These are phyloP conservation scores for Oidiodendron maius DNA, from an alignment of 495 filamentous ascomycete genomes.

Conservation along the genomic window DNA sequence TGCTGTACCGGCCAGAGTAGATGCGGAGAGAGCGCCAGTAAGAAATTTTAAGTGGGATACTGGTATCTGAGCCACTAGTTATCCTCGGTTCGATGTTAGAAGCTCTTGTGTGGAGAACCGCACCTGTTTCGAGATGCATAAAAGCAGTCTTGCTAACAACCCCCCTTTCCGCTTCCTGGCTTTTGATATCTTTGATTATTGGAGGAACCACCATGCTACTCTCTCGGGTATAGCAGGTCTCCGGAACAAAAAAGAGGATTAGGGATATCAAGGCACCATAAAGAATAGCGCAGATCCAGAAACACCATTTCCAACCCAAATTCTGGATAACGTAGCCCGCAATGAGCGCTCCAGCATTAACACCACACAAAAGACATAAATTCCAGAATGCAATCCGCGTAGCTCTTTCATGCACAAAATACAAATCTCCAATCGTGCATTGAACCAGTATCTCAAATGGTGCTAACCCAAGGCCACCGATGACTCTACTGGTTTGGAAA, in stretches of 20 bases:
- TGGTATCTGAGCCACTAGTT: no score
- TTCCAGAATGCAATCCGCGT: constrained; percentile 60
- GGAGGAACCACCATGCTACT: no score
- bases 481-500: constrained; percentile 41
- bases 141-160: no score
- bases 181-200: no score
- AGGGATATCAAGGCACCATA: constrained; percentile 40
- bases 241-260: constrained; percentile 44
- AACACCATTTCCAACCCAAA: constrained; percentile 46
- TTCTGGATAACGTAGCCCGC: constrained; percentile 32
- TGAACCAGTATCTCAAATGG: constrained; percentile 52
- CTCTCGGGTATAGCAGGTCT: constrained; percentile 50
- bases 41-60: no score
- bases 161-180: no score
- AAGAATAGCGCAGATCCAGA: constrained; percentile 47
- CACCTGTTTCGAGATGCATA: no score
- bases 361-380: constrained; percentile 48
- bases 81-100: no score
- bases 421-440: constrained; percentile 47
- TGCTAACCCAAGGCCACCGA: constrained; percentile 47
- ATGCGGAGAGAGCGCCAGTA: constrained; percentile 25
- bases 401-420: constrained; percentile 60
- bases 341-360: constrained; percentile 33
- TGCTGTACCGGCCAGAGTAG: constrained; percentile 30
- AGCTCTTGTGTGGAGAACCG: no score